Conservation (phyloP, 2,329 filamentous ascomycete species). For the Beauveria caledonica region DNA sequence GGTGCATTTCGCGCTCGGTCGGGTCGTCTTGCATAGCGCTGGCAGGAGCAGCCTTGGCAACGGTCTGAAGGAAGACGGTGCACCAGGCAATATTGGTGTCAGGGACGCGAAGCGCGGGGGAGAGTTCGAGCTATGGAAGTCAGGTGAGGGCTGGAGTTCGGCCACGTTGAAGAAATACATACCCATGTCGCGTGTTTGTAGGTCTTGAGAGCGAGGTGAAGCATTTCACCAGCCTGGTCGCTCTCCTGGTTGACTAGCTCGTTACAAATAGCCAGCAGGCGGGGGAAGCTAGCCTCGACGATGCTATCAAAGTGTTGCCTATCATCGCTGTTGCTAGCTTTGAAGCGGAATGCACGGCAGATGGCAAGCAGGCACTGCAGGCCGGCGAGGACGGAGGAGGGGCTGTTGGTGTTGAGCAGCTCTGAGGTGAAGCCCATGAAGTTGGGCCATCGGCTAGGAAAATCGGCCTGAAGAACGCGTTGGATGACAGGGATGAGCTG, state of each 20-base stretch:
- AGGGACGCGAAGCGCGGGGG: slow-evolving; percentile 67
- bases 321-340: slow-evolving; percentile 65
- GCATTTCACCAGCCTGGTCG: slow-evolving; percentile 91
- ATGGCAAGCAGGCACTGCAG: slow-evolving; percentile 90
- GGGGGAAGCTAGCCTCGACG: slow-evolving; percentile 82
- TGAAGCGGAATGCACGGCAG: slow-evolving; percentile 93
- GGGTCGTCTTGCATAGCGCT: slow-evolving; percentile 75
- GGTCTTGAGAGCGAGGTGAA: slow-evolving; percentile 88
- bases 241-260: slow-evolving; percentile 85
- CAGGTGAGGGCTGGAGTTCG: neutral
- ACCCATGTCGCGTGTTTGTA: slow-evolving; percentile 99
- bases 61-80: slow-evolving; percentile 83
- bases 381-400: slow-evolving; percentile 81
- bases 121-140: slow-evolving; percentile 69
- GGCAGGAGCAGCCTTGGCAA: slow-evolving; percentile 75
- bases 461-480: slow-evolving; percentile 93
- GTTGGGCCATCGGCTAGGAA: slow-evolving; percentile 85
- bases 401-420: slow-evolving; percentile 78
- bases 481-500: slow-evolving; percentile 92
- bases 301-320: slow-evolving; percentile 89
- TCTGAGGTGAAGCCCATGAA: slow-evolving; percentile 91
- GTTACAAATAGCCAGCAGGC: slow-evolving; percentile 78
- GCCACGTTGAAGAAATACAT: slow-evolving; percentile 12
- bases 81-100: slow-evolving; percentile 90
- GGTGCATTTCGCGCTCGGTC: slow-evolving; percentile 82